Conservation (phyloP, 257 asterid genomes). For the Marsdenia floribunda region DNA sequence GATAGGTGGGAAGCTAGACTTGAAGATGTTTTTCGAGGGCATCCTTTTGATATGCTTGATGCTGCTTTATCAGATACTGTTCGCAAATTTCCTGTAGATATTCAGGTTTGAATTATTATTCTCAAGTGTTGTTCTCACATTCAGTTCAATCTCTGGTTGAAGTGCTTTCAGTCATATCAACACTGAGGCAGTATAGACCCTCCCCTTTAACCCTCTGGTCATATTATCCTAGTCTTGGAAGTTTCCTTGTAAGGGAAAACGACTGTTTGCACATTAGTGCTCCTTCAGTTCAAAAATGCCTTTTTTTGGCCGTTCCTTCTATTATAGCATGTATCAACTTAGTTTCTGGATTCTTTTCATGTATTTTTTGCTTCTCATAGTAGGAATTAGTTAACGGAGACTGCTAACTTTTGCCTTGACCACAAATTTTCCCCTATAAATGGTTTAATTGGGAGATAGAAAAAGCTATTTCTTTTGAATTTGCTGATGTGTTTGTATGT, state of each 20-base stretch:
- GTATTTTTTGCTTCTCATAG: background rate
- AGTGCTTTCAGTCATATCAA: background rate
- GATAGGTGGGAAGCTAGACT: constrained; percentile 95
- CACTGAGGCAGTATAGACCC: background rate
- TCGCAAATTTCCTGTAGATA: constrained; percentile 73
- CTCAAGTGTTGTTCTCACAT: background rate
- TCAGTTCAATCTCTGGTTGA: background rate
- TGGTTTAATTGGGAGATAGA: constrained; percentile 3
- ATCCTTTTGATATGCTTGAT: constrained; percentile 97
- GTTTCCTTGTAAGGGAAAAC: background rate
- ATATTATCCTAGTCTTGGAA: background rate
- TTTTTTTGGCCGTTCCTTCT: background rate
- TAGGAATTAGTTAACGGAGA: background rate
- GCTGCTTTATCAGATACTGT: constrained; percentile 93
- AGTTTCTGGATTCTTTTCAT: background rate
- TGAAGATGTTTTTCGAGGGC: constrained; percentile 75
- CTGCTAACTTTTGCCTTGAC: background rate
- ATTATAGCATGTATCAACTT: background rate
- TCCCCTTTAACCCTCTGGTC: background rate
- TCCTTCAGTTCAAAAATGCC: constrained; percentile 5
- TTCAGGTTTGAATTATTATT: constrained; percentile 52
- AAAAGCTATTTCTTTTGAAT: background rate
- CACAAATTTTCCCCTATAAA: background rate
- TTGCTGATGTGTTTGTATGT: background rate
- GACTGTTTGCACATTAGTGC: background rate